These are phyloP conservation scores for Tolypocladium sp. DNA, from an alignment of 2,329 filamentous ascomycete genomes.

Conservation along the genomic window DNA sequence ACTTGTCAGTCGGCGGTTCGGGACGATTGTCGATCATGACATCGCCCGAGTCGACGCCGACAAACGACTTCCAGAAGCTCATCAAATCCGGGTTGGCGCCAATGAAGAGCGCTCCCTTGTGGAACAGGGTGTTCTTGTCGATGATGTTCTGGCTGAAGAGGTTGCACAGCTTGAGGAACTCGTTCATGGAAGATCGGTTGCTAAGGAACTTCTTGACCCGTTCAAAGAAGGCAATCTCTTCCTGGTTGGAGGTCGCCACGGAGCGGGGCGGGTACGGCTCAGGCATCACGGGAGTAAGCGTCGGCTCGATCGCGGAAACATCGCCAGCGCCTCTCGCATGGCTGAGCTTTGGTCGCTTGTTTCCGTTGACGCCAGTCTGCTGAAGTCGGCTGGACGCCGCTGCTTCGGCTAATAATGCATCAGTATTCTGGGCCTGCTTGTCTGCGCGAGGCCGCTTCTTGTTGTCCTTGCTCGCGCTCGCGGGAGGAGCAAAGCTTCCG, in stretches of 20 bases:
- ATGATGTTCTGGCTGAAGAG: constrained; percentile 91
- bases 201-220: constrained; percentile 92
- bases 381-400: constrained; percentile 25
- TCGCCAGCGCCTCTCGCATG: constrained; percentile 55
- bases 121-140: constrained; percentile 71
- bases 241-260: constrained; percentile 63
- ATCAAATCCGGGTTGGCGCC: constrained; percentile 84
- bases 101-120: constrained; percentile 78
- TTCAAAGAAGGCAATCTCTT: constrained; percentile 91
- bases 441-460: constrained; percentile 73
- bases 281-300: constrained; percentile 78
- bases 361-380: constrained; percentile 25
- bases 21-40: constrained; percentile 72
- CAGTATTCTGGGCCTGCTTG: constrained; percentile 40
- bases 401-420: constrained; percentile 32
- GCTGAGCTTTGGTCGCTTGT: constrained; percentile 65
- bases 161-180: constrained; percentile 96
- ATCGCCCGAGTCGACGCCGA: constrained; percentile 69
- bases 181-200: constrained; percentile 86
- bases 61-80: constrained; percentile 76
- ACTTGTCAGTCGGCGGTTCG: constrained; percentile 64
- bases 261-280: constrained; percentile 75
- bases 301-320: constrained; percentile 66
- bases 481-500: constrained; percentile 80
- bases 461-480: constrained; percentile 76